A percentile compares a stretch with the other conserved stretches of the same genome.
phyloP scores from a whole-genome alignment of 805 yeast genomes.

The Naumovozyma baii region DNA sequence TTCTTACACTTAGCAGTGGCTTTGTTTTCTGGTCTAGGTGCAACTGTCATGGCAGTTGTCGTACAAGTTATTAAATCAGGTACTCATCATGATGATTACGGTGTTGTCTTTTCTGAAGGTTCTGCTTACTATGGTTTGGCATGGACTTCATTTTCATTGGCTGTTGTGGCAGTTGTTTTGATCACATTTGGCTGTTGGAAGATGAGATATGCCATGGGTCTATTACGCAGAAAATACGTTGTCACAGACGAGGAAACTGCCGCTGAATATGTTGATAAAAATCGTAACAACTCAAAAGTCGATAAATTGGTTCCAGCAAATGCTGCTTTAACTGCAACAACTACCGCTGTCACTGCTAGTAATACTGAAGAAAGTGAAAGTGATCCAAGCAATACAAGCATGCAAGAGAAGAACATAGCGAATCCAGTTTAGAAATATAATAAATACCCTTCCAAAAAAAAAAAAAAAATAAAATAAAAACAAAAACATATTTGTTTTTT shows the following conservation, averaged over 20 bases:
- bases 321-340: neutral
- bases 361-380: neutral
- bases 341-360: neutral
- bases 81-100: conserved; percentile 24
- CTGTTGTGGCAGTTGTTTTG: conserved; percentile 5
- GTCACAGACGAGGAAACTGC: neutral
- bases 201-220: conserved; percentile 1
- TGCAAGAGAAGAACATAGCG: too few species aligned
- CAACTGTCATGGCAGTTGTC: conserved; percentile 21
- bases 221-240: neutral
- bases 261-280: neutral
- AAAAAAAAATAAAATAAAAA: too few species aligned
- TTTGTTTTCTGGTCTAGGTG: conserved; percentile 23
- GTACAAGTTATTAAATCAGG: conserved; percentile 26
- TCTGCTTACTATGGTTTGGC: conserved; percentile 21
- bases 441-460: too few species aligned
- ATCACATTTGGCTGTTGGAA: conserved; percentile 2
- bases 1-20: conserved; percentile 3
- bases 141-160: conserved; percentile 26
- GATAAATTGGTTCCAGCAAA: neutral
- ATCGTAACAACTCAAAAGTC: neutral
- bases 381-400: too few species aligned
- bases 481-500: too few species aligned
- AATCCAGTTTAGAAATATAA: too few species aligned
- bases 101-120: conserved; percentile 22